Conservation (phyloP, 2,329 filamentous ascomycete genomes). For the Paecilomyces dactylethromorphus region DNA sequence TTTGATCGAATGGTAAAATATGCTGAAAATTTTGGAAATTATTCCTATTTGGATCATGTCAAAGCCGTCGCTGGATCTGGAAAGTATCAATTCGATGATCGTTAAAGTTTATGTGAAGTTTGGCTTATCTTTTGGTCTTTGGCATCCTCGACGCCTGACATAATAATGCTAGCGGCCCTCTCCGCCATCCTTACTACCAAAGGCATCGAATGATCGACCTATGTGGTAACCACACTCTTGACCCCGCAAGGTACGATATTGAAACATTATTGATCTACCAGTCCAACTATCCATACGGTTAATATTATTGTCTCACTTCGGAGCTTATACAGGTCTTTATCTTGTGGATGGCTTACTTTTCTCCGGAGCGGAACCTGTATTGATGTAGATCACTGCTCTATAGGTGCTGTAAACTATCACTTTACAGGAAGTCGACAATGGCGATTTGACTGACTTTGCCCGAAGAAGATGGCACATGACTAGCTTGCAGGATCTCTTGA, state of each 20-base stretch:
- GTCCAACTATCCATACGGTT: neutral
- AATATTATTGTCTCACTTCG: neutral
- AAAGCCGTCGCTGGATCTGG: no score
- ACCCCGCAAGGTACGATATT: neutral
- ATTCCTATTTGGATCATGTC: no score
- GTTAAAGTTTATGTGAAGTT: no score
- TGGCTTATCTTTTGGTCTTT: no score
- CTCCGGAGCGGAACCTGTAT: neutral
- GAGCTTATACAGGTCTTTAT: neutral
- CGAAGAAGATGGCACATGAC: neutral
- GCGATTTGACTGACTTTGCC: neutral
- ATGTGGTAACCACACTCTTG: neutral
- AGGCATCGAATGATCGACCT: neutral
- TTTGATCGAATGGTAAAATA: no score
- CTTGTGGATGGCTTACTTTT: neutral
- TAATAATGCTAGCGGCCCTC: neutral
- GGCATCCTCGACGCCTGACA: neutral
- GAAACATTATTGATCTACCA: neutral
- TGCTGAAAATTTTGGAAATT: no score
- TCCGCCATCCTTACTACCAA: neutral
- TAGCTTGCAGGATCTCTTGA: neutral
- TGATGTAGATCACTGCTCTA: neutral
- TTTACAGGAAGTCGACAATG: neutral
- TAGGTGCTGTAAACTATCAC: neutral
- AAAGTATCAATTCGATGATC: no score